phyloP scores from a whole-genome alignment of 2,329 filamentous ascomycete species.

The Nemania sp. region DNA sequence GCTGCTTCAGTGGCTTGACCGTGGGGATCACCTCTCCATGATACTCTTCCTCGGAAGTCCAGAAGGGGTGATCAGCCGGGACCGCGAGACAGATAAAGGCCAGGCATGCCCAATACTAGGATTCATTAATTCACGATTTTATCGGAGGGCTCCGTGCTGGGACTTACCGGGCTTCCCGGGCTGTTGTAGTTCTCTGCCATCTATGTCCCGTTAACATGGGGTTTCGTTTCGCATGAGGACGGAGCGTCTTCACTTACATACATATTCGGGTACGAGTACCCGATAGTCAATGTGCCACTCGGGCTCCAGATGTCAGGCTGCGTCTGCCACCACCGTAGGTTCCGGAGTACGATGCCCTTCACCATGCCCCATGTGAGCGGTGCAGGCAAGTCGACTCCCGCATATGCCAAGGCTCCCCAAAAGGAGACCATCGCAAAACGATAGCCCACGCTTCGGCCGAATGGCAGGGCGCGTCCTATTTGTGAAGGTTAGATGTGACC shows the following conservation, averaged over 20 bases:
- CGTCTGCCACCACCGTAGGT: slow-evolving; percentile 79
- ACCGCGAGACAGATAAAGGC: slow-evolving; percentile 76
- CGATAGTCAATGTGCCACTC: slow-evolving; percentile 74
- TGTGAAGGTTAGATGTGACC: slow-evolving; percentile 3
- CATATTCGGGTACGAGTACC: slow-evolving; percentile 80
- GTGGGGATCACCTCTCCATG: slow-evolving; percentile 59
- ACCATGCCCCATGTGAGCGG: slow-evolving; percentile 80
- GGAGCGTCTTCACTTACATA: slow-evolving; percentile 51
- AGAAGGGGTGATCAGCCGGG: slow-evolving; percentile 73
- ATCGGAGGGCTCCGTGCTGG: not conserved
- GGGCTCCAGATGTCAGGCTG: slow-evolving; percentile 75
- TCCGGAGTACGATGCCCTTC: slow-evolving; percentile 74
- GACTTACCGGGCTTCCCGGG: slow-evolving; percentile 63
- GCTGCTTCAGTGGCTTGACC: slow-evolving; percentile 66
- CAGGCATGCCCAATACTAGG: slow-evolving; percentile 77
- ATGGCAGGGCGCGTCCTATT: slow-evolving; percentile 69
- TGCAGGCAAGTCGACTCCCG: slow-evolving; percentile 71
- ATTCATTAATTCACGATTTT: not conserved
- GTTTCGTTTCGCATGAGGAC: not conserved
- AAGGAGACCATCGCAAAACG: slow-evolving; percentile 87
- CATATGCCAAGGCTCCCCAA: slow-evolving; percentile 78
- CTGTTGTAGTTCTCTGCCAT: slow-evolving; percentile 86
- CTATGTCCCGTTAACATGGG: slow-evolving; percentile 40
- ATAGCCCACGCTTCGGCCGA: slow-evolving; percentile 78
- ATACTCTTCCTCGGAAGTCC: slow-evolving; percentile 69